These are phyloP conservation scores for Juglanconis oblonga DNA, from an alignment of 2,329 filamentous ascomycete genomes.

Conservation along the genomic window DNA sequence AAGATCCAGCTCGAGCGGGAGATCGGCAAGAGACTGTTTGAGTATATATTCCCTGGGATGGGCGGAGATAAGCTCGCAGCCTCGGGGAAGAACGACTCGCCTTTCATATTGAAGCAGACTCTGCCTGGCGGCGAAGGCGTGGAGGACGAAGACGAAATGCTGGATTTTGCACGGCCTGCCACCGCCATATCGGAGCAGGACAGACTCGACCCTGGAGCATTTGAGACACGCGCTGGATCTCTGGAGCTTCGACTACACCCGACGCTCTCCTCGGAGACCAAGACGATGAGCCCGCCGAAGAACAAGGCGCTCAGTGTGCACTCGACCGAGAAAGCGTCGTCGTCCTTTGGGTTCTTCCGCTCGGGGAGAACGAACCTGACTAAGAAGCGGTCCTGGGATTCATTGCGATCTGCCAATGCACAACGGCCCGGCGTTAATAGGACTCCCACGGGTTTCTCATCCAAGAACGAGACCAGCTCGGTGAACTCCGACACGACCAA, in stretches of 20 bases:
- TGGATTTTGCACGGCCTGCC: conserved; percentile 23
- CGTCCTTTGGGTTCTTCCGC: conserved; percentile 49
- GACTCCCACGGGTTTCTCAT: conserved; percentile 43
- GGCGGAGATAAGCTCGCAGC: conserved; percentile 46
- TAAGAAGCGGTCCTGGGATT: conserved; percentile 58
- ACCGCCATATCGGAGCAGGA: conserved; percentile 44
- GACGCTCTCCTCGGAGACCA: conserved; percentile 64
- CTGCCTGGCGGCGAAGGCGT: conserved; percentile 43
- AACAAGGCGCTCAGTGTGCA: conserved; percentile 50
- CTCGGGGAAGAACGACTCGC: conserved; percentile 55
- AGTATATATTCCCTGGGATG: conserved; percentile 93
- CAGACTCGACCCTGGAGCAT: conserved; percentile 35
- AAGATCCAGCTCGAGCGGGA: conserved; percentile 92
- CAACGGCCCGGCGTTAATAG: conserved; percentile 44
- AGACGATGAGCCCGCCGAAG: conserved; percentile 28
- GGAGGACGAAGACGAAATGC: conserved; percentile 39
- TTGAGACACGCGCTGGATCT: conserved; percentile 64
- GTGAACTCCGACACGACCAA: conserved; percentile 41
- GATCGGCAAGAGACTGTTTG: conserved; percentile 87
- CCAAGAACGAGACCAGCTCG: conserved; percentile 34
- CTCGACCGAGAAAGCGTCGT: conserved; percentile 43
- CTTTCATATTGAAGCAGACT: conserved; percentile 52
- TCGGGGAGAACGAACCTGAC: conserved; percentile 40
- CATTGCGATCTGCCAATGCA: conserved; percentile 41
- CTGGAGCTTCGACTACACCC: conserved; percentile 81